Evolutionary conservation across 805 yeast genomes (phyloP).

Genomic region (Candida corydali): DNA sequence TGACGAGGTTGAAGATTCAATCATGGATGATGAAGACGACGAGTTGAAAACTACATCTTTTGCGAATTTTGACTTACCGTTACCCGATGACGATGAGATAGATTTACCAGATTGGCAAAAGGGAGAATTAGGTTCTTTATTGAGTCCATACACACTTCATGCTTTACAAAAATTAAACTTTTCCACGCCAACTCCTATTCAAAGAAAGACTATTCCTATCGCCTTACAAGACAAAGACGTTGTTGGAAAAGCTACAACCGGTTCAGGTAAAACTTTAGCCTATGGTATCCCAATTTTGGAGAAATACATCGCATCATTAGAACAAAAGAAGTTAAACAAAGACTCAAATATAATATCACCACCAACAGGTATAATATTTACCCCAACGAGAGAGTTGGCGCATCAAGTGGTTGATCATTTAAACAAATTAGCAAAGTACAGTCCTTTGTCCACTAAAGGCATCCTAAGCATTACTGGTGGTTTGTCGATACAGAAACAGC

Average conservation of each 20-base stretch:
- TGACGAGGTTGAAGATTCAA: conserved; percentile 6
- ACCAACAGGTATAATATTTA: conserved; percentile 77
- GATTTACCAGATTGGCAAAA: conserved; percentile 61
- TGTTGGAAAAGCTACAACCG: conserved; percentile 95
- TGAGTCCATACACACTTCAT: conserved; percentile 55
- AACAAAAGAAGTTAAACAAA: conserved; percentile 12
- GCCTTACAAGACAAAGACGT: conserved; percentile 75
- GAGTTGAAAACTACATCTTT: conserved; percentile 21
- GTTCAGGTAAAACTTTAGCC: conserved; percentile 96
- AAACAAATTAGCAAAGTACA: conserved; percentile 47
- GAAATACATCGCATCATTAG: conserved; percentile 37
- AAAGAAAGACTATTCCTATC: conserved; percentile 66
- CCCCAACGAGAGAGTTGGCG: conserved; percentile 96
- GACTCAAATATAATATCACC: conserved; percentile 21
- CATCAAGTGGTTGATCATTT: conserved; percentile 88
- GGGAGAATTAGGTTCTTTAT: conserved; percentile 32
- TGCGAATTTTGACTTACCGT: conserved; percentile 20
- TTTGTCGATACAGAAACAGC: conserved; percentile 88
- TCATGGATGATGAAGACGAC: conserved; percentile 1
- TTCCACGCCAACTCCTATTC: conserved; percentile 78
- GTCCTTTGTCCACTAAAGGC: conserved; percentile 50
- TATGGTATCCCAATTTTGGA: conserved; percentile 92
- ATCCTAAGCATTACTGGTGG: conserved; percentile 91
- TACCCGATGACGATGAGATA: conserved; percentile 33
- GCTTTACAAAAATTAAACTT: conserved; percentile 62